Conservation (phyloP, 305 asterid genomes). For the Coffea humblotiana region DNA sequence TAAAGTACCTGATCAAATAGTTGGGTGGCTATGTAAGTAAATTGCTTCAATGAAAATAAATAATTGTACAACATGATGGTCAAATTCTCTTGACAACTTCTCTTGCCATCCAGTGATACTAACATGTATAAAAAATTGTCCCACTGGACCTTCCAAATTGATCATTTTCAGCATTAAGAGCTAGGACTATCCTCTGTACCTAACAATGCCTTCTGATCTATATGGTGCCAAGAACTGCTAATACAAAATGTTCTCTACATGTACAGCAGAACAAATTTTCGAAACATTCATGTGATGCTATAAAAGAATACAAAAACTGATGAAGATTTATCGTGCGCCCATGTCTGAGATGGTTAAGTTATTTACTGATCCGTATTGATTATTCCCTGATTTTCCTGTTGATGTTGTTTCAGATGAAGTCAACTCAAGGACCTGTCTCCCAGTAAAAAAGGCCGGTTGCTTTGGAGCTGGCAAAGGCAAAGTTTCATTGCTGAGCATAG, state of each 20-base stretch:
- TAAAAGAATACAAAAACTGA: no score
- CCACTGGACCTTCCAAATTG: not conserved
- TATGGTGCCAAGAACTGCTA: no score
- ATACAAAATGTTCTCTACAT: no score
- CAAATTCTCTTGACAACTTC: no score
- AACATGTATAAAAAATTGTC: not conserved
- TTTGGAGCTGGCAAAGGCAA: slow-evolving; percentile 34
- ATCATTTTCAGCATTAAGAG: not conserved
- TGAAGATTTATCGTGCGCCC: slow-evolving; percentile 12
- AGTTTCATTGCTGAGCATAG: slow-evolving; percentile 38
- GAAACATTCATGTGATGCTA: not conserved
- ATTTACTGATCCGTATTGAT: slow-evolving; percentile 9
- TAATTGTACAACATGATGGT: no score
- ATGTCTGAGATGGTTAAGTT: slow-evolving; percentile 14
- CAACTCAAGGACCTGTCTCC: slow-evolving; percentile 20
- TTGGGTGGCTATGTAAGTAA: no score
- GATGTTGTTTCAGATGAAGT: slow-evolving; percentile 6
- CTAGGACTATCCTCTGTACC: no score
- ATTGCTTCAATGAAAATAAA: no score
- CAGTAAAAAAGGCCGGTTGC: slow-evolving; percentile 44
- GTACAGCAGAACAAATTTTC: no score
- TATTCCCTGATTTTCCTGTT: slow-evolving; percentile 9
- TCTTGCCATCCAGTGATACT: no score
- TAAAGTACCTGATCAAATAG: no score
- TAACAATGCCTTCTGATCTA: no score